Conservation (phyloP, 2,329 filamentous ascomycete species). For the Colletotrichum tamarilloi region DNA sequence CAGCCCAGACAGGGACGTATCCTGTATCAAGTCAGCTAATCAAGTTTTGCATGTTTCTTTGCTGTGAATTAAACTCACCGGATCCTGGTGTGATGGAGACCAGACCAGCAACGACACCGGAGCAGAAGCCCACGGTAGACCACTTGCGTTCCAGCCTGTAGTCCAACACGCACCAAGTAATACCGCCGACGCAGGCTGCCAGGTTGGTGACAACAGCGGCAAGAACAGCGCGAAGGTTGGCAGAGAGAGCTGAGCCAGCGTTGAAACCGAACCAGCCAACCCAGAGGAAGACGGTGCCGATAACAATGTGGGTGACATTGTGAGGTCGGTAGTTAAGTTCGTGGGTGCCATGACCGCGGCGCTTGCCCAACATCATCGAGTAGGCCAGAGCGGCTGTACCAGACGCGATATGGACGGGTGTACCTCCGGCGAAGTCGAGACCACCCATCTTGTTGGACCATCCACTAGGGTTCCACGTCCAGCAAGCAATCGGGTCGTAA, state of each 20-base stretch:
- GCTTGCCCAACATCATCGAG: conserved; percentile 90
- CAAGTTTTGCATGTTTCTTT: not conserved
- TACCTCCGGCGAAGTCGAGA: conserved; percentile 90
- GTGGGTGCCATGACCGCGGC: conserved; percentile 85
- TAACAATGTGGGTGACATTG: conserved; percentile 92
- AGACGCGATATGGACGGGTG: conserved; percentile 88
- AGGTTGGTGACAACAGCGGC: conserved; percentile 88
- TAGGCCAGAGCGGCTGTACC: conserved; percentile 88
- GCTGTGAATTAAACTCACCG: conserved; percentile 55
- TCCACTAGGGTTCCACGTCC: conserved; percentile 89
- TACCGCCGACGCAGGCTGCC: conserved; percentile 83
- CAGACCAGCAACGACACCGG: conserved; percentile 86
- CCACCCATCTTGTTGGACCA: conserved; percentile 86
- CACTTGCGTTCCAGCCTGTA: conserved; percentile 91
- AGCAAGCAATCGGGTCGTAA: conserved; percentile 94
- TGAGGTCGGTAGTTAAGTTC: conserved; percentile 93
- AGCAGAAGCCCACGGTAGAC: conserved; percentile 94
- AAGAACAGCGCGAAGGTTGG: conserved; percentile 88
- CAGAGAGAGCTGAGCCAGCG: conserved; percentile 82
- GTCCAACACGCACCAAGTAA: conserved; percentile 91
- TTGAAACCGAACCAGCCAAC: conserved; percentile 98
- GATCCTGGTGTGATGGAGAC: conserved; percentile 91
- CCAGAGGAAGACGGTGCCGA: conserved; percentile 94
- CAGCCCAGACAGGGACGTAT: conserved; percentile 86
- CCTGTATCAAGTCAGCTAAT: conserved; percentile 45